A percentile compares a stretch with the other conserved stretches of the same genome.
phyloP scores from a whole-genome alignment of 805 yeast genomes.

The Barnettozyma sucrosica region DNA sequence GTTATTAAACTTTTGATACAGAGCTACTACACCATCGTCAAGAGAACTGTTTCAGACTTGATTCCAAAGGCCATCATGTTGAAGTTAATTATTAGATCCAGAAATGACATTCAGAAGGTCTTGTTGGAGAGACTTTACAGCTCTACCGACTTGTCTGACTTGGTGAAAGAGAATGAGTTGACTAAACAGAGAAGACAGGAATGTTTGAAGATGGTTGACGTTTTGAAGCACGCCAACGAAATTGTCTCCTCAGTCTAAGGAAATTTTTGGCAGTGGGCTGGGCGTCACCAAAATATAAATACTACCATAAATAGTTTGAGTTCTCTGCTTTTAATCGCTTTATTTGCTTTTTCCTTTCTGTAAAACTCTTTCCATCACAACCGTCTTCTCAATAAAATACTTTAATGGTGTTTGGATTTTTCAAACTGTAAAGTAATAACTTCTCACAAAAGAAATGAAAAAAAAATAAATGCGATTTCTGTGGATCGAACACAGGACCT shows the following conservation, averaged over 20 bases:
- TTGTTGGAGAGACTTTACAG: constrained; percentile 82
- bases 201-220: constrained; percentile 92
- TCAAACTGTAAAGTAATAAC: no score
- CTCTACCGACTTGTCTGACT: constrained; percentile 61
- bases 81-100: constrained; percentile 78
- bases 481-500: constrained; percentile 85
- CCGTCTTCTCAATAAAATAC: no score
- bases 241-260: constrained; percentile 52
- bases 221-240: constrained; percentile 81
- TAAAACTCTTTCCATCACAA: not conserved
- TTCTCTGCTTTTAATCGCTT: not conserved
- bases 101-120: constrained; percentile 85
- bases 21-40: constrained; percentile 88
- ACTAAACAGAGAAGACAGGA: constrained; percentile 94
- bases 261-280: not conserved
- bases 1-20: constrained; percentile 88
- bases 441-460: no score
- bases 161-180: constrained; percentile 85
- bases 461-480: constrained; percentile 44
- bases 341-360: not conserved
- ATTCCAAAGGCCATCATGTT: constrained; percentile 95
- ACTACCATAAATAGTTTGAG: not conserved
- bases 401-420: no score
- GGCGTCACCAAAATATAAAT: not conserved
- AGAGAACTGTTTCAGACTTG: constrained; percentile 87